A percentile compares a stretch with the other conserved stretches of the same genome.
phyloP scores from a whole-genome alignment of 352 stramenopile genomes.

The Plasmopara muralis region DNA sequence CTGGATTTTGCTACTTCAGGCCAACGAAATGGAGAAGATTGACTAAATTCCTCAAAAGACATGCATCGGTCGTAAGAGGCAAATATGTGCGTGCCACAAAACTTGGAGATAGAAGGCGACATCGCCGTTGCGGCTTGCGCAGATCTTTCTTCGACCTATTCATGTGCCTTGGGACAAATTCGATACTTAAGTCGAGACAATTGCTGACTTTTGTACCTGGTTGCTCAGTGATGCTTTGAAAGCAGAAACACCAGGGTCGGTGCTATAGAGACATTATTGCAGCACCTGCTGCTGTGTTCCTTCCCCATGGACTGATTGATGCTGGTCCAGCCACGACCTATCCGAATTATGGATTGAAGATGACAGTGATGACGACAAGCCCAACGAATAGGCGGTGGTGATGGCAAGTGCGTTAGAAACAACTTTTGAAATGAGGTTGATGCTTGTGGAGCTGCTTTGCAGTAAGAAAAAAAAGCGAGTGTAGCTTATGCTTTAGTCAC shows the following conservation, averaged over 20 bases:
- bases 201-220: slow-evolving; percentile 25
- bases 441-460: slow-evolving; percentile 60
- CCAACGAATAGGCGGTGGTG: slow-evolving; percentile 47
- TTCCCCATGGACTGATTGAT: slow-evolving; percentile 43
- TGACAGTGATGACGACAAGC: slow-evolving; percentile 32
- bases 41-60: slow-evolving; percentile 63
- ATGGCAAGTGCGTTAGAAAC: slow-evolving; percentile 50
- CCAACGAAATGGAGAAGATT: slow-evolving; percentile 73
- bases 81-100: no score
- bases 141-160: slow-evolving; percentile 59
- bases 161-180: slow-evolving; percentile 46
- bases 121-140: slow-evolving; percentile 47
- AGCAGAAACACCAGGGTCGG: slow-evolving; percentile 48
- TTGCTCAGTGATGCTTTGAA: slow-evolving; percentile 53
- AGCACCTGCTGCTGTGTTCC: slow-evolving; percentile 51
- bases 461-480: slow-evolving; percentile 38
- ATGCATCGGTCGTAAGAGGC: slow-evolving; percentile 38
- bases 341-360: slow-evolving; percentile 48
- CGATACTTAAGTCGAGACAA: background rate
- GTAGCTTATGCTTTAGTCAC: slow-evolving; percentile 33
- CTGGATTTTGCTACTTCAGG: slow-evolving; percentile 22
- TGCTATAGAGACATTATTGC: slow-evolving; percentile 69
- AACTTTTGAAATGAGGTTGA: slow-evolving; percentile 68
- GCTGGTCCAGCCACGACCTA: slow-evolving; percentile 40
- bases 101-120: slow-evolving; percentile 54